Conservation (phyloP, 75 land plant genomes). For the Cupressus sempervirens region DNA sequence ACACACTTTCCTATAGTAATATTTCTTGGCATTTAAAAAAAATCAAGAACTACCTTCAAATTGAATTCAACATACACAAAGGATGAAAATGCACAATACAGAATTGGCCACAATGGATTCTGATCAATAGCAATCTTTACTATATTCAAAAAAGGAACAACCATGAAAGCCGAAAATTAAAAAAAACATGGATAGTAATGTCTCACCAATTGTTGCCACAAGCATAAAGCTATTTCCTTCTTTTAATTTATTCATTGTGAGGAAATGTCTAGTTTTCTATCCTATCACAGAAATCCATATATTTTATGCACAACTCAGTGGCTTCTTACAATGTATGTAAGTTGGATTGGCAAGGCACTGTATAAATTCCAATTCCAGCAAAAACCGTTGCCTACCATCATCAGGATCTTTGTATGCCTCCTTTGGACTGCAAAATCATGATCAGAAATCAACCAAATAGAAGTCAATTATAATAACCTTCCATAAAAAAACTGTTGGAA, state of each 20-base stretch:
- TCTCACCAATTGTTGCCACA: not conserved
- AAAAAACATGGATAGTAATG: not conserved
- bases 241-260: not conserved
- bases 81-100: not conserved
- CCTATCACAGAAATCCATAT: not conserved
- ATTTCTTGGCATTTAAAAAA: not conserved
- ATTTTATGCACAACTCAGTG: not conserved
- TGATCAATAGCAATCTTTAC: not conserved
- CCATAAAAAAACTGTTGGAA: not conserved
- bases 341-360: slow-evolving; percentile 93
- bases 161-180: slow-evolving; percentile 18
- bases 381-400: slow-evolving; percentile 80
- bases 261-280: not conserved
- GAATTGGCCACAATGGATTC: not conserved
- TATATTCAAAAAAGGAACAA: not conserved
- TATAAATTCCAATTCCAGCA: slow-evolving; percentile 84
- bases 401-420: slow-evolving; percentile 68
- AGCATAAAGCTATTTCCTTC: not conserved
- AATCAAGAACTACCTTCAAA: not conserved
- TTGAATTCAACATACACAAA: not conserved
- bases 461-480: not conserved
- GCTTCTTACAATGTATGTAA: slow-evolving; percentile 73
- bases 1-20: not conserved
- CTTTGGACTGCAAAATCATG: slow-evolving; percentile 8
- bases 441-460: not conserved